Percentiles rank a stretch among this genome's conserved stretches.
Evolutionary conservation across 2,329 filamentous ascomycete species (phyloP).

Genomic region (Aspergillus viridinutans): DNA sequence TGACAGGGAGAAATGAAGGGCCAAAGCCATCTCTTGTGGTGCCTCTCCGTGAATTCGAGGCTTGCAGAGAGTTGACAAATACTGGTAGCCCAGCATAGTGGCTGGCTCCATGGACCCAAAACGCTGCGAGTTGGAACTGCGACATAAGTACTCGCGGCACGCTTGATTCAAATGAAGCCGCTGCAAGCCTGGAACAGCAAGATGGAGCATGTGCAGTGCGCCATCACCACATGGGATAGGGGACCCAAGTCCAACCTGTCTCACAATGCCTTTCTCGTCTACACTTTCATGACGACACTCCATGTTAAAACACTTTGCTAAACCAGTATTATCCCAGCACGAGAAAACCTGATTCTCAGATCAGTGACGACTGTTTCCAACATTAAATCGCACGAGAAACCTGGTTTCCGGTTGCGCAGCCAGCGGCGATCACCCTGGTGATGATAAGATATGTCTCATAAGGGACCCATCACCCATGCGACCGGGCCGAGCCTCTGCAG

Average conservation of each 20-base stretch:
- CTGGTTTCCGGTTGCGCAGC: background rate
- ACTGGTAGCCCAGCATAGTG: background rate
- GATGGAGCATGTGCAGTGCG: background rate
- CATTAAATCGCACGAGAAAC: background rate
- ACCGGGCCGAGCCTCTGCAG: slow-evolving; percentile 21
- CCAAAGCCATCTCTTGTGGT: background rate
- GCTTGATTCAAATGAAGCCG: background rate
- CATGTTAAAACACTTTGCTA: no score
- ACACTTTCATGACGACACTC: background rate
- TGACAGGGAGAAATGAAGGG: background rate
- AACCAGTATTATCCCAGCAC: background rate
- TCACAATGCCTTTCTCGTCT: background rate
- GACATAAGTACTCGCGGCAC: background rate
- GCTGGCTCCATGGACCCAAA: background rate
- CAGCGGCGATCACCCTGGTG: background rate
- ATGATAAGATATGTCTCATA: slow-evolving; percentile 1
- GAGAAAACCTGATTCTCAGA: background rate
- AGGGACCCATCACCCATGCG: slow-evolving; percentile 8
- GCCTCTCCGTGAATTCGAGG: background rate
- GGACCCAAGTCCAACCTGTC: background rate
- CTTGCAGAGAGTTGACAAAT: background rate
- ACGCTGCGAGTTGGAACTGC: background rate
- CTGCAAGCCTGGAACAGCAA: background rate
- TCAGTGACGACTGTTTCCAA: background rate
- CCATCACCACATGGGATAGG: background rate